phyloP scores from a whole-genome alignment of 2,329 filamentous ascomycete species.

The Westerdykella ornata region DNA sequence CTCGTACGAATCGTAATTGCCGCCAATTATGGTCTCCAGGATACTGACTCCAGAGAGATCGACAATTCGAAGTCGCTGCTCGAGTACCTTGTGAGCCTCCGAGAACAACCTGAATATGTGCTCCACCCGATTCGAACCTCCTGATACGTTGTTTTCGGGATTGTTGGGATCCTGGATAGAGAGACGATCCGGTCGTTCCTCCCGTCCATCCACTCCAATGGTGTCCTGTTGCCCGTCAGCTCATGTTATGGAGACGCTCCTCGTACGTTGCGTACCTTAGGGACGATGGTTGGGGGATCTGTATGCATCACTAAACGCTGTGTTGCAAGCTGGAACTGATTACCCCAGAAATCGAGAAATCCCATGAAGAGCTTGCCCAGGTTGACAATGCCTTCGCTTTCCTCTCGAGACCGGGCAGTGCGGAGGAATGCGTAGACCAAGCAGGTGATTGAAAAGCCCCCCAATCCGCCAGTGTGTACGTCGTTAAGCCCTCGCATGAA shows the following conservation, averaged over 20 bases:
- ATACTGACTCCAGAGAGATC: slow-evolving; percentile 47
- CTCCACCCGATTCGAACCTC: slow-evolving; percentile 66
- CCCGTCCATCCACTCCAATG: slow-evolving; percentile 26
- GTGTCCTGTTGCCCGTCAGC: slow-evolving; percentile 13
- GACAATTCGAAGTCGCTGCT: slow-evolving; percentile 47
- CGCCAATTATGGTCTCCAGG: slow-evolving; percentile 64
- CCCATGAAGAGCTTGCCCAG: slow-evolving; percentile 78
- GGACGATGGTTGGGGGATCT: slow-evolving; percentile 61
- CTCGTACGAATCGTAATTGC: slow-evolving; percentile 70
- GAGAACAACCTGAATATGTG: slow-evolving; percentile 65
- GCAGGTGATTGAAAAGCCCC: slow-evolving; percentile 91
- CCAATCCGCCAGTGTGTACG: slow-evolving; percentile 82
- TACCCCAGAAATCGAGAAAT: slow-evolving; percentile 86
- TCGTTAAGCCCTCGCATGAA: slow-evolving; percentile 87
- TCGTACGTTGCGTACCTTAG: slow-evolving; percentile 56
- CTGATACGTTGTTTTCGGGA: slow-evolving; percentile 77
- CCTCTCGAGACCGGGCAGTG: slow-evolving; percentile 50
- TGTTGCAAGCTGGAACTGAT: slow-evolving; percentile 62
- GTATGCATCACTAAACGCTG: slow-evolving; percentile 66
- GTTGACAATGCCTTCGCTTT: slow-evolving; percentile 44
- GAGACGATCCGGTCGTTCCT: slow-evolving; percentile 51
- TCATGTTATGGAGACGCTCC: not conserved
- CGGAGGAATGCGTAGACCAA: slow-evolving; percentile 80
- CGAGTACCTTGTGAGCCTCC: slow-evolving; percentile 35
- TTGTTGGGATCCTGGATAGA: slow-evolving; percentile 92